Base-by-base conservation (phyloP, 345 rosid species). In the Arabidopsis arenosa region DNA sequence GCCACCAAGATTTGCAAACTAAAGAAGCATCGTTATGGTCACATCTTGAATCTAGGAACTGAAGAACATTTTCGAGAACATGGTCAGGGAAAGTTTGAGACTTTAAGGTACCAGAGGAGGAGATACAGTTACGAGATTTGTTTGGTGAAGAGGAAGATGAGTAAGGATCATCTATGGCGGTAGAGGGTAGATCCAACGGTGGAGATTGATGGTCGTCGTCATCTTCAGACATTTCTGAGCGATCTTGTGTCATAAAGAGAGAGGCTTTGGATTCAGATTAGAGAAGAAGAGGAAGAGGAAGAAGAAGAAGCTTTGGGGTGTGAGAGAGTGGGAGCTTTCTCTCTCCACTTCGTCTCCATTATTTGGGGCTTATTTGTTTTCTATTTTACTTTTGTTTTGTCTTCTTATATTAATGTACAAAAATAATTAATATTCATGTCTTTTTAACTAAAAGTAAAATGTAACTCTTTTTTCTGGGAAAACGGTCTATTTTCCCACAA, bases 1-100 rank as follows among this genome's bases (percentile, higher is more conserved):
- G 88, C 73, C 72, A 90, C 98, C 97, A 93, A 1, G 89, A 83
- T 87, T 75, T 87, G 83, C 96, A 91, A 13, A 93, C 98, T 74
- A 93, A 80, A 80, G 97, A 93, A 47, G 88, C 92, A 6, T 96
- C 83, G 94, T 83, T 93, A 10, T 97, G 87, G 85, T 93, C 98
- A 18, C 79, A 81, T 55, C 88, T 88, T 13, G 89, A 85, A 28
- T 87, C 81, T 8, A 91, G 87, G 86, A 93, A 90, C 84, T 82
- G 79, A 23, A 93, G 93, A 52, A 93, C 96, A 79, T 88, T 91
- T 69, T 91, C 96, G 0, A 90, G 93, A 23, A 90, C 91, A 80
- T 84, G 93, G 80, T 88, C 90, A 33, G 85, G 85, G 47, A 58
- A 79, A 35, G 84, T 63, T 4, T 61, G 76, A 1, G 52, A 59